A percentile compares a stretch with the other conserved stretches of the same genome.
These are phyloP conservation scores for Trametopsis cervina DNA, from an alignment of 768 basidiomycete species.

Conservation along the genomic window DNA sequence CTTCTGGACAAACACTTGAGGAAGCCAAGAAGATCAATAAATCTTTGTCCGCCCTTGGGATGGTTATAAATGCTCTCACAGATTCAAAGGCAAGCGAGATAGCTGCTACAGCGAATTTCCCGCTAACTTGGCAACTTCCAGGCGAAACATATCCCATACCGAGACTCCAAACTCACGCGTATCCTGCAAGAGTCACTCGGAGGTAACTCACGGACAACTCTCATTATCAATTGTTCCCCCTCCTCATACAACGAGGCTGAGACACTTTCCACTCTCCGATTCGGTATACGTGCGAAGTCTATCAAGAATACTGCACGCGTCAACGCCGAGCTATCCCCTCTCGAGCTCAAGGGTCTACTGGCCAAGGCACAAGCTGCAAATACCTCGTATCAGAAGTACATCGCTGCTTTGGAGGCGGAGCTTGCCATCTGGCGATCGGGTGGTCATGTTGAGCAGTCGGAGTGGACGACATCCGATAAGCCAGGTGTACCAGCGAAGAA, in stretches of 20 bases:
- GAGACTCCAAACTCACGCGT: slow-evolving; percentile 97
- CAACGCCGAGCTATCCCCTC: slow-evolving; percentile 94
- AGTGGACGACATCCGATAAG: slow-evolving; percentile 75
- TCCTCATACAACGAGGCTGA: slow-evolving; percentile 96
- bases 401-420: slow-evolving; percentile 87
- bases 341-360: slow-evolving; percentile 90
- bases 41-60: slow-evolving; percentile 91
- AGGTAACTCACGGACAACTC: slow-evolving; percentile 90
- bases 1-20: slow-evolving; percentile 96
- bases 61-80: slow-evolving; percentile 98
- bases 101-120: not conserved
- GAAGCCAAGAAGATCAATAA: slow-evolving; percentile 99
- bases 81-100: slow-evolving; percentile 78
- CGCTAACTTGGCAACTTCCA: slow-evolving; percentile 33
- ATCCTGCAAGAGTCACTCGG: slow-evolving; percentile 98
- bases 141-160: slow-evolving; percentile 96
- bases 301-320: slow-evolving; percentile 99
- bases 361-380: slow-evolving; percentile 86
- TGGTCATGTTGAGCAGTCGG: slow-evolving; percentile 71
- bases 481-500: slow-evolving; percentile 42
- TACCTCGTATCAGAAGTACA: slow-evolving; percentile 77
- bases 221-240: slow-evolving; percentile 99
- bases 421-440: slow-evolving; percentile 85
- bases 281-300: slow-evolving; percentile 99
- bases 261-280: slow-evolving; percentile 93